Evolutionary conservation across 768 basidiomycete genomes (phyloP), one percentile per base, ranked within the genome.

Genomic region (Phanerochaete carnosa): DNA sequence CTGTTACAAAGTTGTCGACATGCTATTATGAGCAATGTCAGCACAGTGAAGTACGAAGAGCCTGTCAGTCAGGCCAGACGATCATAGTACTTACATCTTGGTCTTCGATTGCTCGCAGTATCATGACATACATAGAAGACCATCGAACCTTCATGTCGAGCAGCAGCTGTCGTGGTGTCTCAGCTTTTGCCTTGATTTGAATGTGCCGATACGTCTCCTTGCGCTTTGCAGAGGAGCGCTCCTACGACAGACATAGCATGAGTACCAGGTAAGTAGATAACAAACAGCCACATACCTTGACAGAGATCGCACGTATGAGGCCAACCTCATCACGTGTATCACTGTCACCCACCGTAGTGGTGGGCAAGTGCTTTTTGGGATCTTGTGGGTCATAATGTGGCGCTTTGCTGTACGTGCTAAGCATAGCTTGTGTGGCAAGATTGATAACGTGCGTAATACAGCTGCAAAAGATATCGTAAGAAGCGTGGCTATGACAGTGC

Each of bases 401-500:
- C 8, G 74, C 50, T 28, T 71, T 70, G 45, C 62, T 70, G 45
- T 72, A 60, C 3, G 59, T 60, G 0, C 25, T 57, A 4, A 76
- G 62, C n/a, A 76, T 11, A 0, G 64, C 70, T 49, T 76, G 73
- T 0, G 69, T 72, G 2, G 67, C 71, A 0, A 76, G 66, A 33
- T 76, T 76, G 62, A 76, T 70, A 43, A 75, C 61, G 55, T 76
- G 75, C 0, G 69, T 71, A 28, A 73, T 66, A 57, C 75, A 76
- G 16, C 71, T 73, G 37, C 1, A 33, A 29, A n/a, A 3, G 32
- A 55, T 7, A 23, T 19, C 32, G 22, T 3, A 3, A 55, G 19
- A 45, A 19, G 12, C 5, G 8, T 47, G 46, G 12, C 11, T 23
- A 4, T 49, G 2, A 49, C 19, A 49, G 13, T 3, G 25, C 4